Percentiles rank a stretch among this genome's conserved stretches.
Evolutionary conservation across 2,329 filamentous ascomycete species (phyloP).

Genomic region (Elsinoe arachidis): DNA sequence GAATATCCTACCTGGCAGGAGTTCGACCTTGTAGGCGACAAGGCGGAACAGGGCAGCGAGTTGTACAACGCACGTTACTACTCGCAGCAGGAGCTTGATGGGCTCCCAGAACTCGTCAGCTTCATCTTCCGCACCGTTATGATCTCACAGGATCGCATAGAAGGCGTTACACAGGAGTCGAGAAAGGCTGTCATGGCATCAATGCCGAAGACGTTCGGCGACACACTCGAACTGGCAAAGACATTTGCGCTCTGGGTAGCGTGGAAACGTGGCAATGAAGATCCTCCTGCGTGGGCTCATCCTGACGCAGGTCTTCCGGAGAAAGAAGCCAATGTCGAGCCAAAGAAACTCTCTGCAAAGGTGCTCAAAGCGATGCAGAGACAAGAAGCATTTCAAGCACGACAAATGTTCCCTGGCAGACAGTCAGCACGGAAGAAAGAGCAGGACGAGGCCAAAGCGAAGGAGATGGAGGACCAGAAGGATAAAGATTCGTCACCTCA

Average conservation of each 20-base stretch:
- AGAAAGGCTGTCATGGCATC: slow-evolving; percentile 53
- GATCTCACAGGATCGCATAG: slow-evolving; percentile 52
- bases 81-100: slow-evolving; percentile 53
- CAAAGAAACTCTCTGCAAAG: slow-evolving; percentile 47
- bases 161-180: slow-evolving; percentile 50
- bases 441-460: slow-evolving; percentile 19
- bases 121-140: slow-evolving; percentile 57
- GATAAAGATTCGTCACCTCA: slow-evolving; percentile 26
- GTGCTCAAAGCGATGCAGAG: slow-evolving; percentile 49
- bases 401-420: slow-evolving; percentile 35
- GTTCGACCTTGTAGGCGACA: slow-evolving; percentile 44
- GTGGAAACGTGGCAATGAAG: slow-evolving; percentile 59
- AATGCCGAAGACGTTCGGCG: slow-evolving; percentile 54
- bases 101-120: slow-evolving; percentile 49
- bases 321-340: slow-evolving; percentile 37
- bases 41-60: slow-evolving; percentile 42
- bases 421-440: slow-evolving; percentile 34
- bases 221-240: slow-evolving; percentile 52
- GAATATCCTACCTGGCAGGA: slow-evolving; percentile 51
- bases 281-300: slow-evolving; percentile 53
- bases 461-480: neutral
- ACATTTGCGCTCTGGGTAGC: slow-evolving; percentile 57
- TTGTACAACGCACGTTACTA: slow-evolving; percentile 55
- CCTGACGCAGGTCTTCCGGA: slow-evolving; percentile 47
- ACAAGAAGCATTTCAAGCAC: slow-evolving; percentile 39